phyloP scores from a whole-genome alignment of 306 rosid species.

The Cicer bijugum region DNA sequence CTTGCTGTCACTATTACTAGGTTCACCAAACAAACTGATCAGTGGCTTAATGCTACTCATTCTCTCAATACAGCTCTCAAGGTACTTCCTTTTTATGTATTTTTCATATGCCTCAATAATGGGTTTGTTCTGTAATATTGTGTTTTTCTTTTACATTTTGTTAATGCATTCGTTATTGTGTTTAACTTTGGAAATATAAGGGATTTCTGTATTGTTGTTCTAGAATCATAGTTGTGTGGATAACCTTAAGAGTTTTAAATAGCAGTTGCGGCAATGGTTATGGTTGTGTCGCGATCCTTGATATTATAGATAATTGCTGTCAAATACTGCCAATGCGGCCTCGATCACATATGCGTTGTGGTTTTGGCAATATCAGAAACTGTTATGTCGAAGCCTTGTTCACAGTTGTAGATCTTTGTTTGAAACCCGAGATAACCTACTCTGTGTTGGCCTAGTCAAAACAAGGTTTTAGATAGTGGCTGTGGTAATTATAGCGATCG shows the following conservation, averaged over 20 bases:
- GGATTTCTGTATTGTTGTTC: neutral
- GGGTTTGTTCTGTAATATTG: neutral
- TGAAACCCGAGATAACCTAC: no score
- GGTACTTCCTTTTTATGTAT: conserved; percentile 44
- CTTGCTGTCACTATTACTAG: conserved; percentile 61
- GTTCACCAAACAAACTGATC: conserved; percentile 85
- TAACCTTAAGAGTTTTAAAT: neutral
- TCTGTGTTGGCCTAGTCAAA: neutral
- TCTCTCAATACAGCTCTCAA: conserved; percentile 78
- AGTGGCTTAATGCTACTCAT: conserved; percentile 81
- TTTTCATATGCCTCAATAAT: neutral
- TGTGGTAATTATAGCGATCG: neutral
- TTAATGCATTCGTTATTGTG: neutral
- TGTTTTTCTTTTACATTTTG: neutral
- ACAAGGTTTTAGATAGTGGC: neutral
- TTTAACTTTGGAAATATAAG: neutral
- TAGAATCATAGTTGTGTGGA: neutral
- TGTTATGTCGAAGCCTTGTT: no score
- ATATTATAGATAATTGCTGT: no score
- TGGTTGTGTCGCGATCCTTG: no score
- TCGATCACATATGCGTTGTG: no score
- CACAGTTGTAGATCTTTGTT: no score
- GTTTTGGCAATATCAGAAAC: no score
- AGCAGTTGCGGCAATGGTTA: no score
- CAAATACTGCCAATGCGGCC: no score